Conservation (phyloP, 1,284 basidiomycete genomes). For the Polyporus tsugae region DNA sequence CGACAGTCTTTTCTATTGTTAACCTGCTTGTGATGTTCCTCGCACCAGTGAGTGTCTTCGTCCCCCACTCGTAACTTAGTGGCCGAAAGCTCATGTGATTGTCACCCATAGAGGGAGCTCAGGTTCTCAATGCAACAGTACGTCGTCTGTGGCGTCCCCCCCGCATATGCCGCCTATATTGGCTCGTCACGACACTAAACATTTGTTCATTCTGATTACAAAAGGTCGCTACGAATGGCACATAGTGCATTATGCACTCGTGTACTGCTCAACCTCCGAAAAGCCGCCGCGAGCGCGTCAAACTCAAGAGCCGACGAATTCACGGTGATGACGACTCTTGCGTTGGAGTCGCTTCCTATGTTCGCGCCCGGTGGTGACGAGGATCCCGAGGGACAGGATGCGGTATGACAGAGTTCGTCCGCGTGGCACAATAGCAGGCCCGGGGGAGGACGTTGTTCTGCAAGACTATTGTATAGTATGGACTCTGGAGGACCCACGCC, state of each 20-base stretch:
- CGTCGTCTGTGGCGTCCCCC: neutral
- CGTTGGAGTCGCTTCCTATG: neutral
- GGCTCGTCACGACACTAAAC: neutral
- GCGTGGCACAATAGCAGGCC: neutral
- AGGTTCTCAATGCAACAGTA: slow-evolving; percentile 9
- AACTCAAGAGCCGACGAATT: neutral
- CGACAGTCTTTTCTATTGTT: slow-evolving; percentile 3
- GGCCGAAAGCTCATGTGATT: neutral
- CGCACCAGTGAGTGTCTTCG: neutral
- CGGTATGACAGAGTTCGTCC: neutral
- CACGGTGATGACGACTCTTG: neutral
- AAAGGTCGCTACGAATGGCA: neutral
- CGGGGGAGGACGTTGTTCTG: too few species aligned
- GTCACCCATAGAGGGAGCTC: neutral
- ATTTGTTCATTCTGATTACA: too few species aligned
- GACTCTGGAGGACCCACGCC: neutral
- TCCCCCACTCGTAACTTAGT: neutral
- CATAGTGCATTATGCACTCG: slow-evolving; percentile 10
- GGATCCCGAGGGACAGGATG: neutral
- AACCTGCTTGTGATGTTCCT: slow-evolving; percentile 13
- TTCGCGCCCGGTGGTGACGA: neutral
- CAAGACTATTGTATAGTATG: neutral
- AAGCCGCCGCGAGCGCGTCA: neutral
- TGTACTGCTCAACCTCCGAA: slow-evolving; percentile 11
- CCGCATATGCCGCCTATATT: too few species aligned